A percentile compares a stretch with the other conserved stretches of the same genome.
Evolutionary conservation across 768 basidiomycete species (phyloP).

Genomic region (Pulveroboletus frians): DNA sequence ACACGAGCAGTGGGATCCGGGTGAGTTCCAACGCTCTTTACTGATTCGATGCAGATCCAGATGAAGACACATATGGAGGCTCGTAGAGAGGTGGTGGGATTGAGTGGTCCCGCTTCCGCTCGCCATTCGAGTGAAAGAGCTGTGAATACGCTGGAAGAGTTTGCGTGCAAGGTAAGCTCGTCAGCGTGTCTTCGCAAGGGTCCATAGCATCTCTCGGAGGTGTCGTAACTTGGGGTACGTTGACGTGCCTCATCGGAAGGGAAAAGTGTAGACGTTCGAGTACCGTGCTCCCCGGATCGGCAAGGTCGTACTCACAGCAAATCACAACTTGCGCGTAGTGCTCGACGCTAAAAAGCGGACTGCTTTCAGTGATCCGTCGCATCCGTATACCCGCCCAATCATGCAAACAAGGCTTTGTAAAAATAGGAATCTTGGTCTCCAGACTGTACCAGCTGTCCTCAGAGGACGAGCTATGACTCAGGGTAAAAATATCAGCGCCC

Average conservation of each 20-base stretch:
- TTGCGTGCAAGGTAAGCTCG: conserved; percentile 19
- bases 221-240: conserved; percentile 29
- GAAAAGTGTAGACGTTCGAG: conserved; percentile 31
- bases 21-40: conserved; percentile 3
- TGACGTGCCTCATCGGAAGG: conserved; percentile 50
- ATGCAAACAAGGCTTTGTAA: conserved; percentile 4
- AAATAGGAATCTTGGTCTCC: conserved; percentile 19
- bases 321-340: conserved; percentile 54
- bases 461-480: conserved; percentile 15
- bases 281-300: conserved; percentile 28
- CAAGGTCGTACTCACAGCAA: conserved; percentile 49
- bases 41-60: conserved; percentile 1
- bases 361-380: conserved; percentile 41
- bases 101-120: conserved; percentile 65
- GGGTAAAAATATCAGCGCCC: conserved; percentile 45
- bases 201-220: neutral
- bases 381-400: conserved; percentile 29
- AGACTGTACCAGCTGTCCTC: conserved; percentile 27
- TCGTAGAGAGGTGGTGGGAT: conserved; percentile 60
- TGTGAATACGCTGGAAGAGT: conserved; percentile 73
- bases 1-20: neutral
- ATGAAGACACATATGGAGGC: conserved; percentile 27
- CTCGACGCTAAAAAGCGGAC: conserved; percentile 52
- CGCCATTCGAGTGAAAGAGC: conserved; percentile 69
- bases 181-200: conserved; percentile 8